Evolutionary conservation across 192 early-diverging fungal genomes (phyloP), one percentile per base, ranked within the genome.

Genomic region (Linnemannia schmuckeri): DNA sequence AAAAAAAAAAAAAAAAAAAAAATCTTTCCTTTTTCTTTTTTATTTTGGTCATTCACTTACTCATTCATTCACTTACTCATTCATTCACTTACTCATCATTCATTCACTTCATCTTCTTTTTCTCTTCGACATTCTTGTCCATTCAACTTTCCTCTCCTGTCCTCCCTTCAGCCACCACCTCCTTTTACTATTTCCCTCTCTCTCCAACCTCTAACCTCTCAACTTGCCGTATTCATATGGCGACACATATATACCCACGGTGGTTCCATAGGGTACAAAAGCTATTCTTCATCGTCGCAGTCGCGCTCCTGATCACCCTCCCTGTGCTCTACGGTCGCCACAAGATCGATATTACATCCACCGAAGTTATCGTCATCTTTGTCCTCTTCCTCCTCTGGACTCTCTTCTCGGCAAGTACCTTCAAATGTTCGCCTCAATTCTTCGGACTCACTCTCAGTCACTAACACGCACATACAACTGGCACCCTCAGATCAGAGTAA

Each of bases 231-330:
- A 24, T 55, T 15, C n/a, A 18, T 15, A 86, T 86, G 84, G 72
- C 84, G 20, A 80, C 74, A 40, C 84, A 87, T 61, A 72, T 87
- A 8, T 87, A 81, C 44, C 84, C 84, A 15, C 79, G 71, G 24
- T 87, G 84, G 84, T 72, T 78, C 40, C 68, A 79, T 47, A 54
- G 15, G 6, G 76, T 77, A 20, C 84, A 87, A 57, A 87, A 81
- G 63, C 12, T 74, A 18, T 22, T 81, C 30, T 87, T 81, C 46
- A 66, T 30, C 18, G 37, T 77, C 61, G 84, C 84, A 2, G 84
- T 74, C 24, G 77, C 77, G 61, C 79, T 87, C 13, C 78, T 79
- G 30, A 87, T 87, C 44, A 27, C 72, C 41, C 41, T 87, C 7
- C 84, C 84, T 0, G 79, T 87, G 22, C 35, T 74, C 46, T 78